Base-by-base conservation (phyloP, 352 stramenopile genomes). In the Phytophthora megakarya region DNA sequence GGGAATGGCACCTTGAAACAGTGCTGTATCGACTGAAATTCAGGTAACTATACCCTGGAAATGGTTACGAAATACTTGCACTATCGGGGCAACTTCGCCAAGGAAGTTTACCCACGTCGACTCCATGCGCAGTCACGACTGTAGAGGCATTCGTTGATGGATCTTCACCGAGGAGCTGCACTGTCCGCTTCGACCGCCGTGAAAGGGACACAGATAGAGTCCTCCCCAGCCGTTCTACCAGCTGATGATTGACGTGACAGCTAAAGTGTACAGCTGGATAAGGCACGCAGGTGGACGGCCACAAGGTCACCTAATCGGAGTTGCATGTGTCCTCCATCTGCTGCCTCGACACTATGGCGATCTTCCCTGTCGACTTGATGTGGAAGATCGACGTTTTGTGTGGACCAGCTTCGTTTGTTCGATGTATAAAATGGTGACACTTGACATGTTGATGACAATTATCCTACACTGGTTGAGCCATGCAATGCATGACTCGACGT, bases 101-200 rank as follows among this genome's bases (percentile, higher is more conserved):
- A 11, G 23, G 10, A 44, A 21, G 37, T 54, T 59, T 49, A 66
- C 58, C 48, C 58, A 60, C 56, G 48, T 18, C 56, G 23, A 59
- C 45, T 58, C 57, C 57, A 59, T 65, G 38, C 30, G 26, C 57
- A 12, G 46, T 58, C 51, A 67, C 50, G 60, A 62, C 42, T 52
- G 50, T 67, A 50, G n/a, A 7, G 51, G 18, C 18, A 59, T 48
- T 61, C 40, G 28, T 53, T 52, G 53, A 61, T 52, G 43, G 28
- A 23, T 37, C 53, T 61, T 52, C 28, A 12, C 7, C n/a, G 23
- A 57, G 37, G 55, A 57, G 33, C 55, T 49, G 40, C 52, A 32
- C 35, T 25, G n/a, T n/a, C 39, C 18, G 26, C 37, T 50, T 25
- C 13, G 30, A 54, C 39, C 45, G 28, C 22, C 56, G n/a, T n/a